Percentiles rank a stretch among this genome's conserved stretches.
These are phyloP conservation scores for Russula olivacea DNA, from an alignment of 768 basidiomycete genomes.

Conservation along the genomic window DNA sequence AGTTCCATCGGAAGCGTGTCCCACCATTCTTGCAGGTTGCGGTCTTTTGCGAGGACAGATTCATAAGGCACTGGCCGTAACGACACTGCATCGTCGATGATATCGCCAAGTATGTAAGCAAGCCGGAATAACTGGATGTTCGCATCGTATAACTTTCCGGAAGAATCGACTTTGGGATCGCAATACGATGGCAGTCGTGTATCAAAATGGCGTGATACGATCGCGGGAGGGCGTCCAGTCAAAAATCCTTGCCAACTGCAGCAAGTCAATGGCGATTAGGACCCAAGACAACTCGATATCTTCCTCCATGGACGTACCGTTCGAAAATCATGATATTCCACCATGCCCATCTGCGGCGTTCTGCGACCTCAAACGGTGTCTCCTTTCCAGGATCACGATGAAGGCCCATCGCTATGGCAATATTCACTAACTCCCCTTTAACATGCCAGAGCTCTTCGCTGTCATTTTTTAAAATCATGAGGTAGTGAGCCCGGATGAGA, in stretches of 20 bases:
- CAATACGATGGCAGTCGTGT: conserved; percentile 62
- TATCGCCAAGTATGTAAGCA: conserved; percentile 67
- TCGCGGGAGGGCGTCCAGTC: conserved; percentile 66
- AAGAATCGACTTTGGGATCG: conserved; percentile 48
- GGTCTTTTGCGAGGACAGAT: conserved; percentile 59
- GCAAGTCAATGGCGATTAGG: neutral
- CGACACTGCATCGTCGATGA: conserved; percentile 74
- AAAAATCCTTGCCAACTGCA: conserved; percentile 73
- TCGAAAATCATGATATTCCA: conserved; percentile 76
- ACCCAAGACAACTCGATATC: neutral
- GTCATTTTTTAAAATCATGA: conserved; percentile 59
- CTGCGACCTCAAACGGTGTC: conserved; percentile 61
- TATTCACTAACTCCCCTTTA: conserved; percentile 58
- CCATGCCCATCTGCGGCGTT: conserved; percentile 77
- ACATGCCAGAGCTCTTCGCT: conserved; percentile 71
- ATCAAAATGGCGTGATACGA: conserved; percentile 74
- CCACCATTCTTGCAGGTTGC: conserved; percentile 62
- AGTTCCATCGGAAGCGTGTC: conserved; percentile 62
- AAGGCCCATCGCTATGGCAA: conserved; percentile 70
- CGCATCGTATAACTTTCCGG: conserved; percentile 54
- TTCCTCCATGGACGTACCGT: conserved; percentile 41
- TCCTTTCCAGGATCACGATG: conserved; percentile 74
- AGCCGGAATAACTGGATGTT: conserved; percentile 66
- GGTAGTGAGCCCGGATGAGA: conserved; percentile 60
- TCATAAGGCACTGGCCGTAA: conserved; percentile 63